phyloP scores from a whole-genome alignment of 305 asterid genomes.

The Euphrasia arctica region DNA sequence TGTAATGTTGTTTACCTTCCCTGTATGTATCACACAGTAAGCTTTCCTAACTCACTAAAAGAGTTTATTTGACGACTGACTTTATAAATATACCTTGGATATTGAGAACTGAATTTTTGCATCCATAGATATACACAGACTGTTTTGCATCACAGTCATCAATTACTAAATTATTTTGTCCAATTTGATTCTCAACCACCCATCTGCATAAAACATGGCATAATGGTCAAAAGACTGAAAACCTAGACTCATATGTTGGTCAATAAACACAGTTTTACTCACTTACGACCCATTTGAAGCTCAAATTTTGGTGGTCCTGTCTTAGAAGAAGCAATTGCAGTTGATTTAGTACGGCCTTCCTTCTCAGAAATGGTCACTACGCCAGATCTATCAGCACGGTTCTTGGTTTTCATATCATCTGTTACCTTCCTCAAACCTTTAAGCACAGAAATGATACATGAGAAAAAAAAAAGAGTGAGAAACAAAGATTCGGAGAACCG shows the following conservation, averaged over 20 bases:
- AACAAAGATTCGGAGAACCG: no score
- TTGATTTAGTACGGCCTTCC: constrained; percentile 43
- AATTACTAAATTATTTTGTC: constrained; percentile 68
- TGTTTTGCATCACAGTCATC: constrained; percentile 92
- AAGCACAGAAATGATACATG: constrained; percentile 19
- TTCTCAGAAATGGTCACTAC: constrained; percentile 60
- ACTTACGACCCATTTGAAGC: constrained; percentile 99
- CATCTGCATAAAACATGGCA: constrained; percentile 54
- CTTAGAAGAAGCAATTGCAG: constrained; percentile 63
- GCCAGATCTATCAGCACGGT: constrained; percentile 75
- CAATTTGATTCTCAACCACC: constrained; percentile 97
- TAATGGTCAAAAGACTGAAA: constrained; percentile 22
- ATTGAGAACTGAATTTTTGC: constrained; percentile 86
- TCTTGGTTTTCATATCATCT: constrained; percentile 93
- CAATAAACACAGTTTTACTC: constrained; percentile 36
- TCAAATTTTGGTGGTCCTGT: constrained; percentile 89
- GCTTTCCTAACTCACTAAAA: constrained; percentile 16
- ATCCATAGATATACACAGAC: constrained; percentile 84
- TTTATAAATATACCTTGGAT: constrained; percentile 52
- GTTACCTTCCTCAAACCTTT: constrained; percentile 94
- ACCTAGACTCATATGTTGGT: constrained; percentile 15
- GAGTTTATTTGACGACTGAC: constrained; percentile 13
- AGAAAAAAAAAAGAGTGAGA: neutral
- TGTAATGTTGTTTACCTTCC: constrained; percentile 96
- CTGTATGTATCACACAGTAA: constrained; percentile 41